Evolutionary conservation across 2,329 filamentous ascomycete genomes (phyloP).

Genomic region (Clarireedia hainanense): DNA sequence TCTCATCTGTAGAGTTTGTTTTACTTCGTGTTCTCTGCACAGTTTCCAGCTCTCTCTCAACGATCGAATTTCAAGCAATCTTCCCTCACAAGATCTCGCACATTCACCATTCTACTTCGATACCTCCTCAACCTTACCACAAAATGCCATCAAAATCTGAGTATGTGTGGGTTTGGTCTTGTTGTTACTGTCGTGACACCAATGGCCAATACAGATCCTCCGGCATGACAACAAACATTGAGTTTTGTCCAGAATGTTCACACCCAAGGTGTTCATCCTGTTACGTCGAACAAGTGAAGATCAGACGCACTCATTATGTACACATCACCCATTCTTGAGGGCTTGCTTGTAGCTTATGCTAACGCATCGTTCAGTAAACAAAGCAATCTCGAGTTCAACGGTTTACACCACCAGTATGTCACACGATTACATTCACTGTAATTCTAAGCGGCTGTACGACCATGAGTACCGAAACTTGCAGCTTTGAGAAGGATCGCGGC

Average conservation of each 20-base stretch:
- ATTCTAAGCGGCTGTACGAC: not conserved
- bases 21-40: not conserved
- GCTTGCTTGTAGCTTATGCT: not conserved
- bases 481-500: not conserved
- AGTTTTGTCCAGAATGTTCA: not conserved
- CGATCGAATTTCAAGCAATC: not conserved
- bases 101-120: not conserved
- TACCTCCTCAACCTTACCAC: not conserved
- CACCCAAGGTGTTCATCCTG: not conserved
- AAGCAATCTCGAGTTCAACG: not conserved
- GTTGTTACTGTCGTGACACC: not conserved
- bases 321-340: not conserved
- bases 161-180: not conserved
- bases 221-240: slow-evolving; percentile 3
- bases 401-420: too few species aligned
- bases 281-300: not conserved
- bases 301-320: not conserved
- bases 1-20: not conserved
- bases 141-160: not conserved
- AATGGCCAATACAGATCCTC: not conserved
- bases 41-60: not conserved
- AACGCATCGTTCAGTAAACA: not conserved
- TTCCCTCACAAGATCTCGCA: not conserved
- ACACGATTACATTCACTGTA: too few species aligned
- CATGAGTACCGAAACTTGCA: not conserved